These are phyloP conservation scores for Astrephomene gubernaculifera DNA, from an alignment of 139 green algal genomes.

Conservation along the genomic window DNA sequence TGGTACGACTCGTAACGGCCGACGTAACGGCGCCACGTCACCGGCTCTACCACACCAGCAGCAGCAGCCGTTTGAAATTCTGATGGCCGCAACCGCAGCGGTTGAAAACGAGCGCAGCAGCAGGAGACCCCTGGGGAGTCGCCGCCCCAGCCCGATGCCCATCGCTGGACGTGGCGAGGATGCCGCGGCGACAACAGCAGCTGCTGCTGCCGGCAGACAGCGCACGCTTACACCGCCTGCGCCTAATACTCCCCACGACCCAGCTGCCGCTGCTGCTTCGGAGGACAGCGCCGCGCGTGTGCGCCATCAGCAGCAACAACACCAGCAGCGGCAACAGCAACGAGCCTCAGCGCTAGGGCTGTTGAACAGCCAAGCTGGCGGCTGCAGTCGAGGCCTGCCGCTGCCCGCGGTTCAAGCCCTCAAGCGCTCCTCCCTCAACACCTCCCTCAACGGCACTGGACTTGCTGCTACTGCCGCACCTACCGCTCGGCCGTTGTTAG, in stretches of 20 bases:
- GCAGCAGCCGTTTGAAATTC: no score
- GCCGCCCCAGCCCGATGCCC: background rate
- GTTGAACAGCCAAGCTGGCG: background rate
- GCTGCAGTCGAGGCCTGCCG: slow-evolving; percentile 19
- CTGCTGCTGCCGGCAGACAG: background rate
- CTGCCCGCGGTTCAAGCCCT: slow-evolving; percentile 1
- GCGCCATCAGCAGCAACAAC: slow-evolving; percentile 11
- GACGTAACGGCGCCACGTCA: no score
- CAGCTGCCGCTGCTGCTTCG: background rate
- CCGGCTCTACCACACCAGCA: no score
- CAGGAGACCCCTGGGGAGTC: background rate
- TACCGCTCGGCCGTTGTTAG: background rate
- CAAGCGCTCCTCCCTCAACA: no score
- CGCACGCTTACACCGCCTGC: background rate
- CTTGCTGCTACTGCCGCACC: no score
- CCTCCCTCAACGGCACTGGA: no score
- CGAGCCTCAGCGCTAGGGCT: background rate
- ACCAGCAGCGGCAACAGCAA: background rate
- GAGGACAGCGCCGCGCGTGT: background rate
- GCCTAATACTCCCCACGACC: no score
- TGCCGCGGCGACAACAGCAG: background rate
- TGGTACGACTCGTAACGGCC: no score
- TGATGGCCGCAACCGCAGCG: no score
- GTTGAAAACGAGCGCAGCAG: no score
- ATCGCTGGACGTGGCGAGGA: background rate